Conservation (phyloP, 2,329 filamentous ascomycete genomes). For the Stromatinia cepivora region DNA sequence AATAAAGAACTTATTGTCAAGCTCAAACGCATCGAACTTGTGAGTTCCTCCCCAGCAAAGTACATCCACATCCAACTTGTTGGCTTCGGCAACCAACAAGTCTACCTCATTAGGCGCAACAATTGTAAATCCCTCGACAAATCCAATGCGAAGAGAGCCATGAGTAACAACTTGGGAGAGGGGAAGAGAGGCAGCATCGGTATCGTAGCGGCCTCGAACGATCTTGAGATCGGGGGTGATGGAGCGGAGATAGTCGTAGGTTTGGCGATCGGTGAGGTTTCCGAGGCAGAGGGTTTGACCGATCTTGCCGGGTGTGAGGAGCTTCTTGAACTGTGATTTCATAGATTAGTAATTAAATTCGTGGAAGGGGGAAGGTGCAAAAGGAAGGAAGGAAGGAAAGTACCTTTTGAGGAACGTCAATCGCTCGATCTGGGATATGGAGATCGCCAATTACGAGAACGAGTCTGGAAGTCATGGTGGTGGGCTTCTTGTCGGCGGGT, state of each 20-base stretch:
- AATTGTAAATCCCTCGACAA: constrained; percentile 67
- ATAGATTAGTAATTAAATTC: constrained; percentile 22
- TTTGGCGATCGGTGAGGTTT: constrained; percentile 76
- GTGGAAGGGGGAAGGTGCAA: constrained; percentile 20
- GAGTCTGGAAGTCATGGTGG: constrained; percentile 73
- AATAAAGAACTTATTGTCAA: constrained; percentile 74
- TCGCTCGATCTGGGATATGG: constrained; percentile 88
- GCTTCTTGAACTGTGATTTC: constrained; percentile 71
- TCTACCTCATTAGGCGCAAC: constrained; percentile 65
- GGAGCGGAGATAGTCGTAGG: constrained; percentile 77
- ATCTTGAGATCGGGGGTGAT: constrained; percentile 72
- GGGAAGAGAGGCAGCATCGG: constrained; percentile 65
- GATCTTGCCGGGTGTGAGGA: constrained; percentile 80
- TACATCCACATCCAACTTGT: constrained; percentile 67
- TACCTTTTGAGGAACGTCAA: constrained; percentile 90
- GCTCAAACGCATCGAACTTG: constrained; percentile 69
- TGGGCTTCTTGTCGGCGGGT: background rate
- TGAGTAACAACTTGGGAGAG: constrained; percentile 67
- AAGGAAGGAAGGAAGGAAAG: constrained; percentile 24
- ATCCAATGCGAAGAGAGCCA: constrained; percentile 64
- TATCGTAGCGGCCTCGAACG: constrained; percentile 66
- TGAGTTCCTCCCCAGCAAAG: constrained; percentile 69
- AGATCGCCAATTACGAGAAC: constrained; percentile 91
- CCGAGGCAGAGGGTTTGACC: constrained; percentile 78
- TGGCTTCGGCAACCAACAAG: constrained; percentile 65